Conservation (phyloP, 2,329 filamentous ascomycete species). For the Talaromyces verruculosus region DNA sequence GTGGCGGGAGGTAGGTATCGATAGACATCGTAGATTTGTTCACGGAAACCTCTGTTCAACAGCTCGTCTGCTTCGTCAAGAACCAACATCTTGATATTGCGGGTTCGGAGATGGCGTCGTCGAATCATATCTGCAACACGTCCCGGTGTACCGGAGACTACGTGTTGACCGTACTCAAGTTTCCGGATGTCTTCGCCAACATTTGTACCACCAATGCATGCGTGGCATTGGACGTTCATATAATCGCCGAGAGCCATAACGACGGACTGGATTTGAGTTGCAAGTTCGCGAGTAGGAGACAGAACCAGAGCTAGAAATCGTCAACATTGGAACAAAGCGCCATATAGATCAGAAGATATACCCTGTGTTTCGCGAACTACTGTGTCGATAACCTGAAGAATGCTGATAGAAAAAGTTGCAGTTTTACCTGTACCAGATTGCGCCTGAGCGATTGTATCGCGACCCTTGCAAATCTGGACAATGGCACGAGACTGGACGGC, state of each 20-base stretch:
- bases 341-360: slow-evolving; percentile 29
- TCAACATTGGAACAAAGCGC: background rate
- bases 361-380: slow-evolving; percentile 85
- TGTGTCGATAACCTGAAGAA: slow-evolving; percentile 93
- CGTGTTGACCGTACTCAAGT: slow-evolving; percentile 95
- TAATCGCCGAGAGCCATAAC: slow-evolving; percentile 99
- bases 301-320: slow-evolving; percentile 71
- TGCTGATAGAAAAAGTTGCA: slow-evolving; percentile 93
- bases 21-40: slow-evolving; percentile 99
- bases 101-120: slow-evolving; percentile 68
- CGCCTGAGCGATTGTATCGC: slow-evolving; percentile 96
- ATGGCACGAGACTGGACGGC: slow-evolving; percentile 97
- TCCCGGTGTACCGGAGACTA: slow-evolving; percentile 96
- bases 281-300: slow-evolving; percentile 92
- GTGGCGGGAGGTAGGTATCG: slow-evolving; percentile 94
- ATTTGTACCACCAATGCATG: slow-evolving; percentile 96
- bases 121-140: slow-evolving; percentile 86
- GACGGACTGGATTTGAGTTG: slow-evolving; percentile 97
- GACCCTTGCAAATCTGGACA: slow-evolving; percentile 97
- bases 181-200: slow-evolving; percentile 97
- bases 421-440: slow-evolving; percentile 98
- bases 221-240: slow-evolving; percentile 99
- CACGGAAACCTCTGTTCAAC: slow-evolving; percentile 90
- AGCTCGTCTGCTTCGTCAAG: slow-evolving; percentile 75
- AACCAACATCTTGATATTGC: slow-evolving; percentile 76